Evolutionary conservation across 192 early-diverging fungal species (phyloP), one percentile per base, ranked within the genome.

Genomic region (Phlyctochytrium bullatum): DNA sequence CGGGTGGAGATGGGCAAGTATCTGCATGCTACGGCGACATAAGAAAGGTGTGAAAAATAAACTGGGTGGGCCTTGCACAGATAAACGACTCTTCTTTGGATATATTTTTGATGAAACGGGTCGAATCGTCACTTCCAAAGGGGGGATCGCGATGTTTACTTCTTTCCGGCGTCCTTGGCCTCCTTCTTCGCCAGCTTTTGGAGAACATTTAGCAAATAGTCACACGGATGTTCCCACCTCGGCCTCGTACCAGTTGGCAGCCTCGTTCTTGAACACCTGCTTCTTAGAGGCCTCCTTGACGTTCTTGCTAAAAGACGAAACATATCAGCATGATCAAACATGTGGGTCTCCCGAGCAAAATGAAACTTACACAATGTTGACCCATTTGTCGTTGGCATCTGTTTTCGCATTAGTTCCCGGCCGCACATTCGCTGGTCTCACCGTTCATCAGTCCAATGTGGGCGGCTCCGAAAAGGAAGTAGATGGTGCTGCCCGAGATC

Each of bases 341-440:
- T 30, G 34, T 6, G 12, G 16, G 40, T 40, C 28, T 30, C 23
- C 14, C 23, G 12, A 20, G 51, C 12, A 12, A 27, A 1, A 31
- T 20, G 6, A 64, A 31, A 82, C 73, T 64, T 80, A 82, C 80
- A 78, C 75, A 74, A 82, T 80, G 50, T 76, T 70, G 32, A 60
- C 72, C 80, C 80, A 82, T 68, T 82, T 82, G 73, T 77, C 75
- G 32, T 72, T 20, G 51, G 51, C 62, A 67, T 17, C 33, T 64
- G 10, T 61, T 32, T 33, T 36, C 12, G 58, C 16, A 12, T 40
- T 34, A 27, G 31, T 72, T 52, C 34, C 40, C 30, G 52, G 3
- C 14, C 20, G 62, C 61, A 36, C 31, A 52, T 23, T 23, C 17
- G n/a, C 17, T 28, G 12, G 6, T 12, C 72, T 65, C 67, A 82